Percentiles rank a stretch among this genome's conserved stretches.
Evolutionary conservation across 164 flowering plant species (phyloP).

Genomic region (Macadamia integrifolia): DNA sequence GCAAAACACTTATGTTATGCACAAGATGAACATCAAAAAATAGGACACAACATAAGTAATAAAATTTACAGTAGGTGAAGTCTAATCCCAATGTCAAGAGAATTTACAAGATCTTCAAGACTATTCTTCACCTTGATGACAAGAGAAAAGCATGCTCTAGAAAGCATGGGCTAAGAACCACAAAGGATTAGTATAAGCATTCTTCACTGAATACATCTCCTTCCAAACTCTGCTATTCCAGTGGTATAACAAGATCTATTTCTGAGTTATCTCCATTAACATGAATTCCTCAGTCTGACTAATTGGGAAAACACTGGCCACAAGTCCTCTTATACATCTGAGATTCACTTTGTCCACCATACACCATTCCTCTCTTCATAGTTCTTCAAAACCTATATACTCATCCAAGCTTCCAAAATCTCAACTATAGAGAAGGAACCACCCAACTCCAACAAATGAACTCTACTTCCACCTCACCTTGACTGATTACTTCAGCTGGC

Average conservation of each 20-base stretch:
- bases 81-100: slow-evolving; percentile 7
- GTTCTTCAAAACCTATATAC: slow-evolving; percentile 64
- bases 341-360: slow-evolving; percentile 70
- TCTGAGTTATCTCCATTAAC: slow-evolving; percentile 61
- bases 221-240: slow-evolving; percentile 63
- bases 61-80: background rate
- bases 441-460: slow-evolving; percentile 72
- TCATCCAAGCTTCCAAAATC: slow-evolving; percentile 75
- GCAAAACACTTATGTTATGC: too few relatives aligned
- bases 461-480: slow-evolving; percentile 40
- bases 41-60: background rate
- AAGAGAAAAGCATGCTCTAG: slow-evolving; percentile 61
- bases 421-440: slow-evolving; percentile 69
- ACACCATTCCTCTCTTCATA: slow-evolving; percentile 56
- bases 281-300: slow-evolving; percentile 56
- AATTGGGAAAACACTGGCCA: slow-evolving; percentile 75
- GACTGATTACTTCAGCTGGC: slow-evolving; percentile 43
- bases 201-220: slow-evolving; percentile 71
- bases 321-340: slow-evolving; percentile 70
- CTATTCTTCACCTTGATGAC: slow-evolving; percentile 25
- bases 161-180: slow-evolving; percentile 88
- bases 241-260: slow-evolving; percentile 62
- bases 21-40: background rate
- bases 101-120: slow-evolving; percentile 4
- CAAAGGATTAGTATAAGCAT: slow-evolving; percentile 50